Evolutionary conservation across 1,284 basidiomycete species (phyloP), one percentile per base, ranked within the genome.

Genomic region (Austroboletus novae-zelandiae): DNA sequence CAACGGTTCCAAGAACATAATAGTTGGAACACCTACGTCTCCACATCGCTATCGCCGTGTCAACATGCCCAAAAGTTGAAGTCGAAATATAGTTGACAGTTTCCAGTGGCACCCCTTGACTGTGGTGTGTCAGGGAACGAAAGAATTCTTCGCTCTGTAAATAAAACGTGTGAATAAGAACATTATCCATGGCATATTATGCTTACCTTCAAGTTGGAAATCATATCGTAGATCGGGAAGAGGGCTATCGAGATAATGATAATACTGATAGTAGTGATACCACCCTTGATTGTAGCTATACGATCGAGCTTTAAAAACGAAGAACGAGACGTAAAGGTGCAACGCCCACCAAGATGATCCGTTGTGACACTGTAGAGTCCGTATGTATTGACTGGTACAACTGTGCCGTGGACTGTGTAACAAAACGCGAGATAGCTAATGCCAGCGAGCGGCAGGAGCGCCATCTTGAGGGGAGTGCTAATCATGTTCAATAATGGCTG

Each of bases 91-190:
- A 35, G 25, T 66, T 66, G 31, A 66, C 37, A 2, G 57, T 52
- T 39, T 56, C 54, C 25, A 66, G 43, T 7, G 53, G 65, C 23
- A 68, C 48, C 15, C 66, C 66, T 5, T 51, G 30, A 8, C 6
- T 45, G 2, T 41, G 55, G 4, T 50, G 42, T 9, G 50, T 47
- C 6, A 66, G 34, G 9, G 40, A 42, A 10, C 64, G 65, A 36
- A 66, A 68, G 20, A 66, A 68, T 40, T 65, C 63, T 53, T 65
- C 66, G 20, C 57, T 68, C 63, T 65, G 18, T 17, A 25, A 2
- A 30, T 10, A 9, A 3, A 30, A 9, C 31, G 27, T 8, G 50
- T 44, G 14, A 51, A 34, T 6, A n/a, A 40, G 8, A 14, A 40
- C 18, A n/a, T 10, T 9, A 3, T 7, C 30, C 14, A 18, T 9